A percentile compares a stretch with the other conserved stretches of the same genome.
Conservation (phyloP, 352 stramenopile species). For the Phytophthora vignae region DNA sequence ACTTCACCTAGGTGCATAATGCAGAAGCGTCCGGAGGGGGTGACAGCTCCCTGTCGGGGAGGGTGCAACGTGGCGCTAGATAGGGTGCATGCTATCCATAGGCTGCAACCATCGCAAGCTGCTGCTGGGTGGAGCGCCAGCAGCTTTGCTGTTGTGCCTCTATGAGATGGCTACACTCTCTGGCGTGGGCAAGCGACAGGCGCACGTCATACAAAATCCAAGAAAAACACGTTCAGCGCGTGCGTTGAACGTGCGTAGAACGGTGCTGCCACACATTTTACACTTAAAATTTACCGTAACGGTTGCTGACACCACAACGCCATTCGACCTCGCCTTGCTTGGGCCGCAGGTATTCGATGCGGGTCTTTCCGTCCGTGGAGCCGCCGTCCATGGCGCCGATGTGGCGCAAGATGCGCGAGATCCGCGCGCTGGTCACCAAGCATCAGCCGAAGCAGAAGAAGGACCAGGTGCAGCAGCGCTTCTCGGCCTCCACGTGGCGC, state of each 20-base stretch:
- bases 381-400: slow-evolving; percentile 46
- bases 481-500: slow-evolving; percentile 43
- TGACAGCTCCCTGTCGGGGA: slow-evolving; percentile 8
- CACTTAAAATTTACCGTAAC: not conserved
- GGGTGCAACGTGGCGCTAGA: not conserved
- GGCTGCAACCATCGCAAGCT: not conserved
- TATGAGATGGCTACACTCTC: slow-evolving; percentile 1
- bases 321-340: not conserved
- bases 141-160: not conserved
- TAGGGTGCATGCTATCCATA: too few species aligned
- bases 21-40: slow-evolving; percentile 7
- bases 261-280: not conserved
- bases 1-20: slow-evolving; percentile 12
- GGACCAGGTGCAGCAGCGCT: slow-evolving; percentile 28
- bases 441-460: not conserved
- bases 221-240: slow-evolving; percentile 6
- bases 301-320: not conserved
- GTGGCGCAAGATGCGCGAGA: slow-evolving; percentile 52
- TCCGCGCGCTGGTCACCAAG: slow-evolving; percentile 41
- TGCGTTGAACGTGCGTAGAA: slow-evolving; percentile 24
- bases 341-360: slow-evolving; percentile 5
- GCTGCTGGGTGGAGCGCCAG: not conserved
- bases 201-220: slow-evolving; percentile 10
- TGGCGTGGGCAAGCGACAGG: not conserved
- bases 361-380: slow-evolving; percentile 32